Evolutionary conservation across 495 filamentous ascomycete genomes (phyloP), one percentile per base, ranked within the genome.

Genomic region (Tetracladium marchalianum): DNA sequence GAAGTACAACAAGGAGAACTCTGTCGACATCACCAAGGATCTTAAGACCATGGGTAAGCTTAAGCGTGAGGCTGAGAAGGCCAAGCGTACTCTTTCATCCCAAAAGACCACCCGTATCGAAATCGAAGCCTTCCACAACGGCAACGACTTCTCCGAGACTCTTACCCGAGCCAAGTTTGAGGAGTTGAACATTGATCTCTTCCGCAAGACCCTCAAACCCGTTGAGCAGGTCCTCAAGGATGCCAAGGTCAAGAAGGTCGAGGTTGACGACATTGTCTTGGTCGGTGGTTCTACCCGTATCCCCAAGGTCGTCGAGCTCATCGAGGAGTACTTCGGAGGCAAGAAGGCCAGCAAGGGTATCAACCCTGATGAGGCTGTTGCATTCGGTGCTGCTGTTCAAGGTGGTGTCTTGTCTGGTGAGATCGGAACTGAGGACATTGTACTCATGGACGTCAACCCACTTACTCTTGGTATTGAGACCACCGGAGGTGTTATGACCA

Each of bases 1-100:
- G 85, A 78, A 80, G 56, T 99, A 95, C 80, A 97, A 97, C 83
- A 96, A 97, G 84, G 92, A 96, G 80, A 79, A 97, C 75, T 68
- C 72, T 53, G 85, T 87, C 51, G 85, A 97, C 61, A 82, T 99
- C 62, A 81, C 81, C 73, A 95, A 90, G 75, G 89, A 97, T 57
- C 70, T 84, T 46, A 97, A 97, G 87, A 83, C 92, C 45, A 97
- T 99, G 92, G 90, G 92, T 72, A 97, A 97, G 72, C 81, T 99
- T 55, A 97, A 97, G 87, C 92, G 93, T 56, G 93, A 97, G 68
- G 92, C 95, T 59, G 92, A 99, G 75, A 97, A 97, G 80, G 93
- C 93, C 69, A 99, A 99, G 85, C 86, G 93, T 63, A 96, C 90
- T 54, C 82, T 99, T 41, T 97, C 93, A 63, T 93, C 88, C 60